These are phyloP conservation scores for Neurospora sublineolata DNA, from an alignment of 495 filamentous ascomycete genomes.

Conservation along the genomic window DNA sequence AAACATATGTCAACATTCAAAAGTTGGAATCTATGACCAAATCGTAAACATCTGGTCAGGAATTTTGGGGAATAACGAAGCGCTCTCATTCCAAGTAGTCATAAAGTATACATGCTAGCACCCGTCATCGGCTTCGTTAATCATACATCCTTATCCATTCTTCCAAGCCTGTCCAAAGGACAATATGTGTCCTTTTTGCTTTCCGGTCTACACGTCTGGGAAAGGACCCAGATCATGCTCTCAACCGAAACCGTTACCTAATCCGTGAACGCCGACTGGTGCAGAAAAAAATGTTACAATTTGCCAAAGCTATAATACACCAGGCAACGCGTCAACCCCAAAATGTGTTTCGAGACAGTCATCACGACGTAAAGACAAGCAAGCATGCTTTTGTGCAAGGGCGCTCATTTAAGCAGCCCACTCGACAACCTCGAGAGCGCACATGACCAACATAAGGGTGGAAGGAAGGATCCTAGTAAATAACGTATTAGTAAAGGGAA, in stretches of 20 bases:
- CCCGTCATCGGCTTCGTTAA: not conserved
- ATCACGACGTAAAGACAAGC: not conserved
- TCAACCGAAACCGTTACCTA: not conserved
- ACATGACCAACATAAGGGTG: constrained; percentile 80
- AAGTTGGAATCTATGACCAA: not conserved
- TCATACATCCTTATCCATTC: not conserved
- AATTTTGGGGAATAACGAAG: not conserved
- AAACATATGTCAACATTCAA: not conserved
- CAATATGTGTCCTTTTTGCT: not conserved
- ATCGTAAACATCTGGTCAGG: not conserved
- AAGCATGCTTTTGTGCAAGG: not conserved
- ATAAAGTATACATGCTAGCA: not conserved
- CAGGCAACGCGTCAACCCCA: not conserved
- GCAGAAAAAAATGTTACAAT: not conserved
- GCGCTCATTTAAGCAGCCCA: constrained; percentile 47
- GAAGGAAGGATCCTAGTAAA: constrained; percentile 75
- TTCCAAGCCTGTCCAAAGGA: not conserved
- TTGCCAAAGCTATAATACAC: not conserved
- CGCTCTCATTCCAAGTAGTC: not conserved
- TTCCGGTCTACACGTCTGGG: not conserved
- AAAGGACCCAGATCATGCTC: no score
- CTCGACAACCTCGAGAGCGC: constrained; percentile 84
- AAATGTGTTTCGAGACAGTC: not conserved
- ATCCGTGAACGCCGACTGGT: not conserved
- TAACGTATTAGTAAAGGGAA: constrained; percentile 17